A percentile compares a stretch with the other conserved stretches of the same genome.
Conservation (phyloP, 1,284 basidiomycete genomes). For the Pascua sp. region DNA sequence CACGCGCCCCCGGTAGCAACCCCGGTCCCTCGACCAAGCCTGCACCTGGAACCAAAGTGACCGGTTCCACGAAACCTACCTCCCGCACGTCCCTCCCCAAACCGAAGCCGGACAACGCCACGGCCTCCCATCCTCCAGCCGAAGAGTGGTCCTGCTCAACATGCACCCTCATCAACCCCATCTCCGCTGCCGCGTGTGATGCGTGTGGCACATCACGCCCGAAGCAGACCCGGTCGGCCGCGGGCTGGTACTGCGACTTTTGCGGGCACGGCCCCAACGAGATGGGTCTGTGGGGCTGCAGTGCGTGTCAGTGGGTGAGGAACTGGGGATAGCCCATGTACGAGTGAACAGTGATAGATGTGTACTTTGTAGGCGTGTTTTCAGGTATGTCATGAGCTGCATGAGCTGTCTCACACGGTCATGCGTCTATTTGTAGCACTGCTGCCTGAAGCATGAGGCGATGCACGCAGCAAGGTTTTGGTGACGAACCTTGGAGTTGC, state of each 20-base stretch:
- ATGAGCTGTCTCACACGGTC: too few species aligned
- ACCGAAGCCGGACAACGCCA: slow-evolving; percentile 1
- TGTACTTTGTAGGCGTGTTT: too few species aligned
- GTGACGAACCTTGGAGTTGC: too few species aligned
- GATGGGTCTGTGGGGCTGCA: slow-evolving; percentile 69
- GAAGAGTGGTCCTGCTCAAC: slow-evolving; percentile 62
- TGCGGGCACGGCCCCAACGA: slow-evolving; percentile 64
- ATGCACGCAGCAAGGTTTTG: too few species aligned
- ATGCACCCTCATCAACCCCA: slow-evolving; percentile 68
- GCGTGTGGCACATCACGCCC: slow-evolving; percentile 61
- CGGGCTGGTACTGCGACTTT: slow-evolving; percentile 64
- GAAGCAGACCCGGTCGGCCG: slow-evolving; percentile 13
- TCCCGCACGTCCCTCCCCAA: neutral
- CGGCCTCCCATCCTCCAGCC: neutral
- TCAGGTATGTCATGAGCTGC: too few species aligned
- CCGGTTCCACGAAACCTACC: neutral
- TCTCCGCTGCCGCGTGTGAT: slow-evolving; percentile 57
- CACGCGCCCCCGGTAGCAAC: too few species aligned
- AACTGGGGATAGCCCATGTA: slow-evolving; percentile 33
- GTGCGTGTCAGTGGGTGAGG: slow-evolving; percentile 66
- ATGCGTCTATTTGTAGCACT: too few species aligned
- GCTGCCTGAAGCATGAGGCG: too few species aligned
- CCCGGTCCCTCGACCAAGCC: too few species aligned
- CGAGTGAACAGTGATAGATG: too few species aligned
- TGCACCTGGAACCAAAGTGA: too few species aligned